Evolutionary conservation across 208 protist genomes (phyloP).

Genomic region (Polymyxa betae): DNA sequence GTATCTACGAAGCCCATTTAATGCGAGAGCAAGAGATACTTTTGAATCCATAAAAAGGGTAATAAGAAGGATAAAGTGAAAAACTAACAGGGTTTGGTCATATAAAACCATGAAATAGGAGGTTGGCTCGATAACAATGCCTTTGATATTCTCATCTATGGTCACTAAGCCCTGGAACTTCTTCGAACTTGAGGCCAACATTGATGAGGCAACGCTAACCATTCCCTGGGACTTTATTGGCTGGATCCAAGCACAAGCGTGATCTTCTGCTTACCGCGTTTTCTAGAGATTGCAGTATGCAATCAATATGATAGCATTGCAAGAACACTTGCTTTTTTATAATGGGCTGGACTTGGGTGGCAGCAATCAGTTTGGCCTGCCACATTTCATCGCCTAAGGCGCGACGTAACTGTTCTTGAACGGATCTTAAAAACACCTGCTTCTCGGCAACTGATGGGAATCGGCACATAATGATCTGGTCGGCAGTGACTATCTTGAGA

Average conservation of each 20-base stretch:
- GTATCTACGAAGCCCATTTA: neutral
- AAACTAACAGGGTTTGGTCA: constrained; percentile 15
- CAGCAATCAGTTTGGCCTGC: neutral
- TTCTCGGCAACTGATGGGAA: neutral
- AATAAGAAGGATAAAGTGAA: too few species aligned
- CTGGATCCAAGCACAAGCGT: neutral
- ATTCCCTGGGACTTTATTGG: neutral
- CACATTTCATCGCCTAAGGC: neutral
- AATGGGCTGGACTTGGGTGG: neutral
- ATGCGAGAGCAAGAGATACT: too few species aligned
- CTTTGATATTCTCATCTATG: neutral
- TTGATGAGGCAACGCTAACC: constrained; percentile 10
- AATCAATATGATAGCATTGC: constrained; percentile 25
- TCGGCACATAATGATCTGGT: neutral
- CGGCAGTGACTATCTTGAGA: neutral
- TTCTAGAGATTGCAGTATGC: neutral
- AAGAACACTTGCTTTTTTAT: constrained; percentile 21
- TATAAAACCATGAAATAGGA: constrained; percentile 30
- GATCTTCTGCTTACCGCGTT: neutral
- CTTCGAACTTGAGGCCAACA: neutral
- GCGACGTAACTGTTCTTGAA: neutral
- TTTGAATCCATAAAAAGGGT: too few species aligned
- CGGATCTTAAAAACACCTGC: neutral
- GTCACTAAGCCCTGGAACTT: constrained; percentile 28
- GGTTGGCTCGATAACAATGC: neutral